Percentiles rank a stretch among this genome's conserved stretches.
phyloP scores from a whole-genome alignment of 208 protist genomes.

The Balamuthia mandrillaris region DNA sequence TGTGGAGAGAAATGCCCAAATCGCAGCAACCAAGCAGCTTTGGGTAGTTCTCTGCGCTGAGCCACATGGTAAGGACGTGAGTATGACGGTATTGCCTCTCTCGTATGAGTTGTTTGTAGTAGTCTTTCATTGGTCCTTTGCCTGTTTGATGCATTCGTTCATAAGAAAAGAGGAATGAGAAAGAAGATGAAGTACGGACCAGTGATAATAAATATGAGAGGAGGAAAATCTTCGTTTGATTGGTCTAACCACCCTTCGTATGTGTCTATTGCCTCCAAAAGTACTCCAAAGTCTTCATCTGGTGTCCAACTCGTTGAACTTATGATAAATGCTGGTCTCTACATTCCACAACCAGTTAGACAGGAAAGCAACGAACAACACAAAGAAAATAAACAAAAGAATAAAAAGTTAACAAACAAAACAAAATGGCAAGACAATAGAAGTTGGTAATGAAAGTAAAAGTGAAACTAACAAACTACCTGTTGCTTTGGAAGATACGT shows the following conservation, averaged over 20 bases:
- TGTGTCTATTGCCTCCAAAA: slow-evolving; percentile 81
- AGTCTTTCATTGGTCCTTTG: slow-evolving; percentile 69
- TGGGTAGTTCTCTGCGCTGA: slow-evolving; percentile 88
- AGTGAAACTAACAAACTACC: too few relatives aligned
- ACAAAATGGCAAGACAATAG: too few relatives aligned
- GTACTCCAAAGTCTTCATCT: slow-evolving; percentile 92
- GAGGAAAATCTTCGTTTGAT: neutral
- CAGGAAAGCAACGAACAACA: too few relatives aligned
- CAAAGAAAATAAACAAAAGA: too few relatives aligned
- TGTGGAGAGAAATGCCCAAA: slow-evolving; percentile 90
- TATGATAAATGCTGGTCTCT: slow-evolving; percentile 77
- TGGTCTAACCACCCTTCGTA: slow-evolving; percentile 75
- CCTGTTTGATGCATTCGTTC: neutral
- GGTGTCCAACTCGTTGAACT: slow-evolving; percentile 90
- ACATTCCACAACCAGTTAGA: too few relatives aligned
- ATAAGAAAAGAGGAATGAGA: neutral
- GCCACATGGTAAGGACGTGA: slow-evolving; percentile 82
- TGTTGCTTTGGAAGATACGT: too few relatives aligned
- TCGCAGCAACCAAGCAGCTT: slow-evolving; percentile 83
- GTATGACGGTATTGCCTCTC: slow-evolving; percentile 71
- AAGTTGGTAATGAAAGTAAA: too few relatives aligned
- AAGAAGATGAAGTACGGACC: slow-evolving; percentile 33
- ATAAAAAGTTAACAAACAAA: too few relatives aligned
- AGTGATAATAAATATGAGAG: slow-evolving; percentile 72
- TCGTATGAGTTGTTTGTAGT: slow-evolving; percentile 29